Percentiles rank a stretch among this genome's conserved stretches.
These are phyloP conservation scores for Grosmannia penicillata DNA, from an alignment of 2,329 filamentous ascomycete species.

Conservation along the genomic window DNA sequence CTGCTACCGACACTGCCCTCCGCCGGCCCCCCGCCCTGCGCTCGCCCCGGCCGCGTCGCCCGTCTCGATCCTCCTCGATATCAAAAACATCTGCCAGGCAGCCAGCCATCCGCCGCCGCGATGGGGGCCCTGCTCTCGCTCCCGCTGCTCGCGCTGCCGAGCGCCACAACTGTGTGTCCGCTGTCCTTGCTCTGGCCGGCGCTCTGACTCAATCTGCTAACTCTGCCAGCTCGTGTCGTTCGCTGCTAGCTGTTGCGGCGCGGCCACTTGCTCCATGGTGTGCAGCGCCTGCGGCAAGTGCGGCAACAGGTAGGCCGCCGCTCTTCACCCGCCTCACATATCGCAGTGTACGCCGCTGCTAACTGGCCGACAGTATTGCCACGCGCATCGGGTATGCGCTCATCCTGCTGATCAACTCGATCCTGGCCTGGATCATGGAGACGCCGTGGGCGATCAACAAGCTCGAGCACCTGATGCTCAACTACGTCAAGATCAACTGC, in stretches of 20 bases:
- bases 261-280: slow-evolving; percentile 88
- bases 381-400: slow-evolving; percentile 94
- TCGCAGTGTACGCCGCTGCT: too few species aligned
- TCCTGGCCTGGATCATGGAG: slow-evolving; percentile 97
- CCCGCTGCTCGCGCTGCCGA: slow-evolving; percentile 77
- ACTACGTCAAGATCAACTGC: slow-evolving; percentile 93
- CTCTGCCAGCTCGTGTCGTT: slow-evolving; percentile 3
- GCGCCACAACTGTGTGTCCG: slow-evolving; percentile 59
- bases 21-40: too few species aligned
- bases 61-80: not conserved
- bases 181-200: not conserved
- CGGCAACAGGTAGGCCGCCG: slow-evolving; percentile 60
- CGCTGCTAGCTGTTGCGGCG: slow-evolving; percentile 84
- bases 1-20: too few species aligned
- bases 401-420: slow-evolving; percentile 90
- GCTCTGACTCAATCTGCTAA: not conserved
- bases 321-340: too few species aligned
- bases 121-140: slow-evolving; percentile 92
- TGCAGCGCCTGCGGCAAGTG: slow-evolving; percentile 95
- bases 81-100: not conserved
- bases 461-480: slow-evolving; percentile 76
- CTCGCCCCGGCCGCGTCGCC: too few species aligned
- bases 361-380: slow-evolving; percentile 55
- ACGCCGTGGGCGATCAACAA: slow-evolving; percentile 97
- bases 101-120: slow-evolving; percentile 7